Conservation (phyloP, 495 filamentous ascomycete genomes). For the Penicillium goetzii region DNA sequence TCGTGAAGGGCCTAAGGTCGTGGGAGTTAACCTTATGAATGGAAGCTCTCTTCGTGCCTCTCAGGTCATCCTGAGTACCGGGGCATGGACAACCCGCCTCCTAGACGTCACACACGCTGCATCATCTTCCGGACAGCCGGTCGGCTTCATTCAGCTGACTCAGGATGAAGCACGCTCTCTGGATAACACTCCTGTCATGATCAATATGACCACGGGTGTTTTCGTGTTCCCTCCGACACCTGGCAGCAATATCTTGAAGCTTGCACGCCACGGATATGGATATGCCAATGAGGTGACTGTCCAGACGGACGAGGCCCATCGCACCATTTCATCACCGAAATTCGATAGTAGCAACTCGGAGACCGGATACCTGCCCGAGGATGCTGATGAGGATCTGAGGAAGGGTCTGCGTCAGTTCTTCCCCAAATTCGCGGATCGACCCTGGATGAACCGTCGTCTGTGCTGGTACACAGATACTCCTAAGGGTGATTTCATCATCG, state of each 20-base stretch:
- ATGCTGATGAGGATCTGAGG: slow-evolving; percentile 61
- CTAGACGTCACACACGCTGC: slow-evolving; percentile 49
- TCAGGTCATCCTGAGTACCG: slow-evolving; percentile 72
- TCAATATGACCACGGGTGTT: slow-evolving; percentile 72
- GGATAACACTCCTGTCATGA: slow-evolving; percentile 63
- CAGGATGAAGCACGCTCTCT: slow-evolving; percentile 62
- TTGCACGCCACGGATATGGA: slow-evolving; percentile 77
- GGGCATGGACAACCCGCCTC: slow-evolving; percentile 71
- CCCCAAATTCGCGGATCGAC: slow-evolving; percentile 59
- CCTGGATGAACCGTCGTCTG: slow-evolving; percentile 53
- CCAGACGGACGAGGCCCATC: slow-evolving; percentile 16
- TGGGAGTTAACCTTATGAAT: slow-evolving; percentile 56
- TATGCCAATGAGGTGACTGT: slow-evolving; percentile 54
- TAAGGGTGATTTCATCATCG: slow-evolving; percentile 73
- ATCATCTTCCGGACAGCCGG: slow-evolving; percentile 60
- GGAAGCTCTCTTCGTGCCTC: slow-evolving; percentile 60
- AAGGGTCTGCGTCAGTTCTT: slow-evolving; percentile 60
- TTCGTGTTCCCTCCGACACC: slow-evolving; percentile 72
- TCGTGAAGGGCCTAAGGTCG: slow-evolving; percentile 33
- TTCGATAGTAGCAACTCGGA: slow-evolving; percentile 35
- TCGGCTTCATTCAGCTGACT: slow-evolving; percentile 70
- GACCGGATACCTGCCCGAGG: slow-evolving; percentile 50
- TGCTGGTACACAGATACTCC: slow-evolving; percentile 64
- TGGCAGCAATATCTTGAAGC: slow-evolving; percentile 61
- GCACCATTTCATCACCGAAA: slow-evolving; percentile 35